Evolutionary conservation across 2,329 filamentous ascomycete species (phyloP), one percentile per base, ranked within the genome.

Genomic region (Colletotrichum navitas): DNA sequence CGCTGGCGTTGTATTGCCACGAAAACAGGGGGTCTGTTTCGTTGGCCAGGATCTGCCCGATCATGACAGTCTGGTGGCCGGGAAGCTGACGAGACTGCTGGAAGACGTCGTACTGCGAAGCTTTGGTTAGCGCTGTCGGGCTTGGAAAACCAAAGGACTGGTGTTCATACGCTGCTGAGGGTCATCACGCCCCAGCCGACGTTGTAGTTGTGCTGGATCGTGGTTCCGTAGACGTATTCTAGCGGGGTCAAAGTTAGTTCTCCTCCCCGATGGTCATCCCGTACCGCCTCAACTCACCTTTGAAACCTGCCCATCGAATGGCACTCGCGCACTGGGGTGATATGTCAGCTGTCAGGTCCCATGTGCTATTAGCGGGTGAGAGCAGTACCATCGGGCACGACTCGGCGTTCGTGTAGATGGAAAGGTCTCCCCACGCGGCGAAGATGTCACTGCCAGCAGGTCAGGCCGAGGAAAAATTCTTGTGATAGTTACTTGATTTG

Each of bases 371-470:
- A 24, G 18, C 18, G 26, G 1, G 1, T 8, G 10, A 16, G 1
- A 4, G 6, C 5, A 16, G 10, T 34, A 70, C 67, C 84, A 89
- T 89, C 4, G 87, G 85, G 76, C 87, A 89, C 60, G 83, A 85
- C 76, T 89, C 87, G 0, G 84, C 87, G 75, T 87, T 89, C 18
- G 87, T 89, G 77, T 89, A 89, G 3, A 89, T 77, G 4, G 83
- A 83, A 8, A 89, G 77, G 16, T 80, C 74, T 7, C 77, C 72
- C 74, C 86, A 88, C 0, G 87, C 87, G 2, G 75, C 77, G 16
- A 82, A 75, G 0, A 85, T 82, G 60, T 85, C 16, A 2, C 65
- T 71, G 8, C 2, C 8, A n/a, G 14, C 2, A n/a, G 11, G 51
- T 58, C 24, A 39, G 21, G n/a, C 14, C 12, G 8, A 32, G 6